Base-by-base conservation (phyloP, 805 yeast genomes). In the Komagataella ulmi region DNA sequence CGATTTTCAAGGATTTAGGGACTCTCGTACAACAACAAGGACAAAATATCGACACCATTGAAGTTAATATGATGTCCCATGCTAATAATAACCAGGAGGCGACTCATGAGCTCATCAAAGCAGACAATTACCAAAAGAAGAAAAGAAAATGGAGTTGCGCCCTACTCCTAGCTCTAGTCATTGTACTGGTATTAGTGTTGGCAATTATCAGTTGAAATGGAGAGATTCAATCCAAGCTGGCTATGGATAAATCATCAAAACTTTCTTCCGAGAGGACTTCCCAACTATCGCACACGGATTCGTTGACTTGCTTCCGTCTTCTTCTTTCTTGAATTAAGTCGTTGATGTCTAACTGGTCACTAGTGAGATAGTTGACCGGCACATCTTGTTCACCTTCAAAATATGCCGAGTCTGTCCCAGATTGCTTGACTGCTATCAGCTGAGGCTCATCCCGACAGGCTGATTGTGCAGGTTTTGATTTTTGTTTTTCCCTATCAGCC, bases 21-120 rank as follows among this genome's bases (percentile, higher is more conserved):
- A 75, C 79, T 44, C 68, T 90, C 58, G 93, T 90, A 2, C 72
- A 75, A 50, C 90, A 88, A 64, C 97, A 90, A 63, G 96, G 96
- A 5, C 81, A 77, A 30, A 89, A 86, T 57, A 74, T 90, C 17
- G 95, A 88, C 60, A 79, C 89, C 0, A 80, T 90, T 17, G 97
- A 88, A 61, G 88, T 83, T 55, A 88, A 88, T 65, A 72, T 90
- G 47, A 67, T 81, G 23, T 78, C 75, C 48, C 70, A 84, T 54
- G 78, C 82, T 5, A 74, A 70, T 19, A 83, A 86, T 59, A 76
- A 87, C 5, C 83, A 81, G 52, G 75, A 75, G 51, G 96, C 96
- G 0, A 75, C 80, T 30, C 74, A 76, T 18, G 95, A 89, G 60
- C 71, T 90, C 49, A 65, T 64, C 7, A 81, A 79, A 59, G 96